A percentile compares a stretch with the other conserved stretches of the same genome.
Evolutionary conservation across 2,329 filamentous ascomycete species (phyloP).

Genomic region (Magnaporthiopsis poae): DNA sequence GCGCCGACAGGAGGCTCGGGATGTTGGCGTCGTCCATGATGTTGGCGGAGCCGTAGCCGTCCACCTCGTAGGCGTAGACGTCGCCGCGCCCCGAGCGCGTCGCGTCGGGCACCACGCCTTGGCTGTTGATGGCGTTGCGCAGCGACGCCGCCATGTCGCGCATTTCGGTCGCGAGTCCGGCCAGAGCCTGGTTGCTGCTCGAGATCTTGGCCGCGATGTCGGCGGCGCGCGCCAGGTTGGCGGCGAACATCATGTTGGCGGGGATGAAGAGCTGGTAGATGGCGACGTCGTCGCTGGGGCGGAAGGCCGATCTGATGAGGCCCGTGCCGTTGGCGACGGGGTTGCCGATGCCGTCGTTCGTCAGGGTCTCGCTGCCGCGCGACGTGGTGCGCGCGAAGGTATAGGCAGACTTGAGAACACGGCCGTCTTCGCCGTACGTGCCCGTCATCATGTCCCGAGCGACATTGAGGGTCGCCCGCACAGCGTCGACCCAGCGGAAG

Average conservation of each 20-base stretch:
- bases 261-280: slow-evolving; percentile 82
- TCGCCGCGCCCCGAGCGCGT: slow-evolving; percentile 35
- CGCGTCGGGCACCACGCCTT: slow-evolving; percentile 38
- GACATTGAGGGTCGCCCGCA: slow-evolving; percentile 59
- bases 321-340: slow-evolving; percentile 72
- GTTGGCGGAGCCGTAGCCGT: slow-evolving; percentile 53
- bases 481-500: slow-evolving; percentile 60
- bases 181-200: slow-evolving; percentile 18
- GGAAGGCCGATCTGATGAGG: slow-evolving; percentile 76
- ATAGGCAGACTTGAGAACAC: slow-evolving; percentile 53
- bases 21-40: slow-evolving; percentile 63
- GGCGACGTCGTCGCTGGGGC: slow-evolving; percentile 80
- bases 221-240: slow-evolving; percentile 45
- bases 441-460: slow-evolving; percentile 61
- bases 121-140: slow-evolving; percentile 15
- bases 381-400: slow-evolving; percentile 67
- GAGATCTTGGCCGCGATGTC: slow-evolving; percentile 32
- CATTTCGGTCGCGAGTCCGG: slow-evolving; percentile 51
- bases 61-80: slow-evolving; percentile 63
- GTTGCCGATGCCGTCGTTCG: slow-evolving; percentile 66
- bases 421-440: slow-evolving; percentile 57
- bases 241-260: slow-evolving; percentile 74
- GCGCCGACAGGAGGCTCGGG: slow-evolving; percentile 50
- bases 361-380: slow-evolving; percentile 69
- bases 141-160: slow-evolving; percentile 43